These are phyloP conservation scores for Blastobotrys capitulatus DNA, from an alignment of 1,139 yeast genomes.

Conservation along the genomic window DNA sequence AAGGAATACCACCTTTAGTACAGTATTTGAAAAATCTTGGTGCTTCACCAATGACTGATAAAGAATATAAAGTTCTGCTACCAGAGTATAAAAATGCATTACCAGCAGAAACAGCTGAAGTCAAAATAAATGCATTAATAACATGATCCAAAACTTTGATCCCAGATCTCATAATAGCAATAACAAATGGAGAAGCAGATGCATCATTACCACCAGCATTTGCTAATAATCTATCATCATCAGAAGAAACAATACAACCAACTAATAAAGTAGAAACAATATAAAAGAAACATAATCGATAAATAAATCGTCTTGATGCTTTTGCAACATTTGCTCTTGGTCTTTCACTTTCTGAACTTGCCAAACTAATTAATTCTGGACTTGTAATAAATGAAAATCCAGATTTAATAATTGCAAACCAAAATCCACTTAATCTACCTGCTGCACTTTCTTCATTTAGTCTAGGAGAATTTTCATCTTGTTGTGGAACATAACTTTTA, in stretches of 20 bases:
- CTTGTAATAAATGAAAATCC: slow-evolving; percentile 79
- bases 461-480: too few species aligned
- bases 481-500: slow-evolving; percentile 12
- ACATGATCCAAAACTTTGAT: slow-evolving; percentile 59
- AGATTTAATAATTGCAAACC: slow-evolving; percentile 78
- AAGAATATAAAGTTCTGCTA: slow-evolving; percentile 74
- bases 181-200: slow-evolving; percentile 68
- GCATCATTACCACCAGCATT: slow-evolving; percentile 44
- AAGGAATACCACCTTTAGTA: slow-evolving; percentile 70
- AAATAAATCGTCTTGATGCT: slow-evolving; percentile 57
- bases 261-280: slow-evolving; percentile 52
- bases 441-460: slow-evolving; percentile 17
- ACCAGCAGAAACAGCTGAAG: slow-evolving; percentile 66
- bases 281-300: slow-evolving; percentile 65
- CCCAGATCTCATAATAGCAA: slow-evolving; percentile 55
- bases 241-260: slow-evolving; percentile 61
- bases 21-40: slow-evolving; percentile 68
- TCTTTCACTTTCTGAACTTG: slow-evolving; percentile 58
- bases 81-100: slow-evolving; percentile 74
- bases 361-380: slow-evolving; percentile 73
- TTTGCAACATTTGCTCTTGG: neutral
- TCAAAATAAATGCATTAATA: slow-evolving; percentile 64
- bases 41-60: slow-evolving; percentile 77
- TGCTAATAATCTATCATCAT: slow-evolving; percentile 43
- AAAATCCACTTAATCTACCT: slow-evolving; percentile 69